These are phyloP conservation scores for Babesia sp. DNA, from an alignment of 169 alveolate genomes.

Conservation along the genomic window DNA sequence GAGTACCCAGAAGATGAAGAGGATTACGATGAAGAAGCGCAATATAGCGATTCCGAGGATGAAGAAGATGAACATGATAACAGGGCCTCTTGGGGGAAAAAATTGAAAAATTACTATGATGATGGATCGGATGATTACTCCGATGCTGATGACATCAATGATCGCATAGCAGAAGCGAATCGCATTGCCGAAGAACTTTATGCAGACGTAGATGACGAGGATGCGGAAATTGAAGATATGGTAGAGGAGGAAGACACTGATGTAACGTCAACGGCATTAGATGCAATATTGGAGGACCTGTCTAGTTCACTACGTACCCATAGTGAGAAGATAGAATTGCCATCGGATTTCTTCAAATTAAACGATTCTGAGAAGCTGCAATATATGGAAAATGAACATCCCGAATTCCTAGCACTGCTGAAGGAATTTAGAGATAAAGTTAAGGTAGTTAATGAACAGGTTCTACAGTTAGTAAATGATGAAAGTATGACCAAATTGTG, in stretches of 20 bases:
- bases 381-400: conserved; percentile 49
- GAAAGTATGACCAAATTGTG: conserved; percentile 43
- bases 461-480: conserved; percentile 51
- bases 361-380: conserved; percentile 37
- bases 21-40: conserved; percentile 24
- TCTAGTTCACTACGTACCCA: conserved; percentile 40
- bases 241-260: conserved; percentile 43
- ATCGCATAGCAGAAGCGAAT: conserved; percentile 62
- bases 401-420: conserved; percentile 63
- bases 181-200: conserved; percentile 52
- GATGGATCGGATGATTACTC: conserved; percentile 61
- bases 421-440: conserved; percentile 57
- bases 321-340: conserved; percentile 26
- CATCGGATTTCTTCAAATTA: conserved; percentile 27
- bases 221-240: conserved; percentile 54
- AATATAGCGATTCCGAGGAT: conserved; percentile 42
- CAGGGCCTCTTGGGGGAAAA: conserved; percentile 71
- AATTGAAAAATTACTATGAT: conserved; percentile 61
- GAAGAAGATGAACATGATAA: conserved; percentile 50
- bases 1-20: background rate
- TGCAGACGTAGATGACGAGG: conserved; percentile 66
- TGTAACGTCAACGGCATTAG: conserved; percentile 15
- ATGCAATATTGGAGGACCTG: conserved; percentile 37
- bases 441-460: conserved; percentile 47
- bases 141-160: conserved; percentile 64